Evolutionary conservation across 352 stramenopile genomes (phyloP), one percentile per base, ranked within the genome.

Genomic region (Halophytophthora batemanensis): DNA sequence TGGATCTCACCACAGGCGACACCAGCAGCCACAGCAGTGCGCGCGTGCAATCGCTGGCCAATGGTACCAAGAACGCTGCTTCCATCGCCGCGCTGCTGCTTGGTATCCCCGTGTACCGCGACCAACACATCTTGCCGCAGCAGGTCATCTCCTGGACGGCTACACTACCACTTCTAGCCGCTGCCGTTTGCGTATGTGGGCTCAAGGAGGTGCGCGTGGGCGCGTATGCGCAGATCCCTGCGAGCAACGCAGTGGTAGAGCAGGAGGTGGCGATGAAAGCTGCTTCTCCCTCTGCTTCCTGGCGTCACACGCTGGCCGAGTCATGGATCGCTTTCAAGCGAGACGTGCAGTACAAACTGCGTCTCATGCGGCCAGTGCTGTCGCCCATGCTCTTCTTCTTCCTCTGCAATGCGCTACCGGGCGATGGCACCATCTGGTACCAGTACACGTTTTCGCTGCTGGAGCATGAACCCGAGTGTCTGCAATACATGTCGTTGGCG

Each of bases 381-480:
- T 79, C 82, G 3, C 72, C 74, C 4, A 88, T 93, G 76, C 34
- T 86, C 33, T 93, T 93, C 64, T 90, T 93, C 64, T 90, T 84
- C 35, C 59, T 93, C 22, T 93, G 72, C 50, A 90, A 76, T 41
- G 80, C 82, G 21, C 59, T 91, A 1, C 82, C 82, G 0, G 58
- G 45, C 5, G 82, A 87, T 38, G 77, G 80, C 23, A 81, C 60
- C 1, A 60, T 91, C 23, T 93, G 82, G 82, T 90, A 89, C 56
- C 82, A 93, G 66, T 93, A 93, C 68, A 84, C 67, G 50, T 90
- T 69, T 53, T 71, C 64, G 40, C 56, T 93, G 35, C 69, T 91
- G 0, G 54, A 57, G 15, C 60, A 87, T 43, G 48, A 77, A 38
- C 69, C 45, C 39, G 77, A 88, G 56, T 93, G 82, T 55, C 23